phyloP scores from a whole-genome alignment of 2,329 filamentous ascomycete genomes.

The Atkinsonella texensis region DNA sequence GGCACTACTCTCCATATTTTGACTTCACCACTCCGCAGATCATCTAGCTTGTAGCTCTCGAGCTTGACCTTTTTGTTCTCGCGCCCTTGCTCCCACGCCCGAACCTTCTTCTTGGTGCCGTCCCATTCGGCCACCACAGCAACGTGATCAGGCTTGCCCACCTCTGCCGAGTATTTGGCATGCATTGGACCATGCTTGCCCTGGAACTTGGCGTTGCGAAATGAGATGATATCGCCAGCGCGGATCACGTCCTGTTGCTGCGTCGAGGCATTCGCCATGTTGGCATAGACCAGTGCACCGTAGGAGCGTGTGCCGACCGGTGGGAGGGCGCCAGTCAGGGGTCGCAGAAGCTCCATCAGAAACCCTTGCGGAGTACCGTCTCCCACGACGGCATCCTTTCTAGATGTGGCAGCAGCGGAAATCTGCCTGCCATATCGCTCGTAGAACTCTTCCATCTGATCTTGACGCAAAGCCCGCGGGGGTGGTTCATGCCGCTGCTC shows the following conservation, averaged over 20 bases:
- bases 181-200: slow-evolving; percentile 94
- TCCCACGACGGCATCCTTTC: slow-evolving; percentile 70
- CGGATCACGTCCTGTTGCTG: slow-evolving; percentile 88
- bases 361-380: slow-evolving; percentile 73
- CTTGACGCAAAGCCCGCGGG: slow-evolving; percentile 71
- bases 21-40: slow-evolving; percentile 85
- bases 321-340: slow-evolving; percentile 59
- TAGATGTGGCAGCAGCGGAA: slow-evolving; percentile 53
- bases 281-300: slow-evolving; percentile 85
- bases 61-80: slow-evolving; percentile 89
- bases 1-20: slow-evolving; percentile 96
- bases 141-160: slow-evolving; percentile 82
- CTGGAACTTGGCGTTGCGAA: slow-evolving; percentile 89
- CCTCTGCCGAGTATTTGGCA: slow-evolving; percentile 79
- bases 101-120: slow-evolving; percentile 93
- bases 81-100: slow-evolving; percentile 88
- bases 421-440: slow-evolving; percentile 71
- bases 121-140: slow-evolving; percentile 94
- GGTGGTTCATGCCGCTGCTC: slow-evolving; percentile 82
- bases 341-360: slow-evolving; percentile 65
- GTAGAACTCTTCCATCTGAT: slow-evolving; percentile 83
- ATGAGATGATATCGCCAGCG: slow-evolving; percentile 79
- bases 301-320: slow-evolving; percentile 85
- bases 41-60: slow-evolving; percentile 88
- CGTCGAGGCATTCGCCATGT: slow-evolving; percentile 86